A percentile compares a stretch with the other conserved stretches of the same genome.
These are phyloP conservation scores for Phellinidium pouzarii DNA, from an alignment of 1,284 basidiomycete species.

Conservation along the genomic window DNA sequence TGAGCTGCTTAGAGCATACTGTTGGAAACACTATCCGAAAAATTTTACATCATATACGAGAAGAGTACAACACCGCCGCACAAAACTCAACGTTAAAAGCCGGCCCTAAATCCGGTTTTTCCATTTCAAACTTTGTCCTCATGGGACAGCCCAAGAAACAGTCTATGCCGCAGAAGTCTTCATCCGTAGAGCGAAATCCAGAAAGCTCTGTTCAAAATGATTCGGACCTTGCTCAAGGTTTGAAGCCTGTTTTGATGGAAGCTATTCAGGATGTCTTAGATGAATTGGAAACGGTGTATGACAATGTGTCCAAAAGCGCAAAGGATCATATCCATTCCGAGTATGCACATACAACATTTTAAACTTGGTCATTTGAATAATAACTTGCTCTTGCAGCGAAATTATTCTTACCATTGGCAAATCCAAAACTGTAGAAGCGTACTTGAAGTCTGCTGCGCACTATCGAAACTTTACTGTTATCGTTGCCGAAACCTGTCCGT, in stretches of 20 bases:
- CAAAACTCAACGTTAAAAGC: constrained; percentile 30
- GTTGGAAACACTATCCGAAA: constrained; percentile 92
- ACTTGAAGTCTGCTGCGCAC: constrained; percentile 86
- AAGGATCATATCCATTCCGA: constrained; percentile 96
- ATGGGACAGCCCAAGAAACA: constrained; percentile 69
- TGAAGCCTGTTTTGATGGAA: constrained; percentile 81
- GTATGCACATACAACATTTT: constrained; percentile 41
- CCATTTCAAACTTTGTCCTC: constrained; percentile 71
- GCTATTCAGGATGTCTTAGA: constrained; percentile 92
- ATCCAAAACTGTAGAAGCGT: constrained; percentile 90
- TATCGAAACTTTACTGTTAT: constrained; percentile 94
- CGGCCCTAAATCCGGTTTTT: constrained; percentile 42
- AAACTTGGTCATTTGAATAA: constrained; percentile 3
- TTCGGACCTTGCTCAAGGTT: constrained; percentile 56
- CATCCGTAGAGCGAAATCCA: constrained; percentile 28
- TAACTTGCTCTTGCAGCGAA: constrained; percentile 50
- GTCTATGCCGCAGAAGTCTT: constrained; percentile 37
- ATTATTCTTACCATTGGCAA: constrained; percentile 95
- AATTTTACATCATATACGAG: constrained; percentile 86
- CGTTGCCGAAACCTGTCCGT: constrained; percentile 90
- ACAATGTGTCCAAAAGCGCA: constrained; percentile 90
- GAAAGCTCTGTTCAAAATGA: constrained; percentile 53
- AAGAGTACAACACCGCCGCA: constrained; percentile 79
- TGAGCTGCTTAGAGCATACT: constrained; percentile 64
- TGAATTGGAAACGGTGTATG: constrained; percentile 93